These are phyloP conservation scores for Alternaria arbusti DNA, from an alignment of 2,329 filamentous ascomycete genomes.

Conservation along the genomic window DNA sequence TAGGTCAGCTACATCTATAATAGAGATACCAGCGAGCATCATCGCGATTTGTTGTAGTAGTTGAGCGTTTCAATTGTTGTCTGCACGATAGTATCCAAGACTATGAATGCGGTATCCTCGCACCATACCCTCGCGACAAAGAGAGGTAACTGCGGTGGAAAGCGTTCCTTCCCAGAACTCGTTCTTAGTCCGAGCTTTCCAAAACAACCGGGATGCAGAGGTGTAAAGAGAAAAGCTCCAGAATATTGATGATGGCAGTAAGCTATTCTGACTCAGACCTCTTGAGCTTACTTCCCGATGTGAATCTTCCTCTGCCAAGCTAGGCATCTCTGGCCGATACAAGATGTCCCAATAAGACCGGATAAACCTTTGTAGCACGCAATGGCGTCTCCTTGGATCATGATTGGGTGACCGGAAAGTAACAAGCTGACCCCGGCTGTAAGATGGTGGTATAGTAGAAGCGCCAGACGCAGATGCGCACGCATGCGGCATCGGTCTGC, in stretches of 20 bases:
- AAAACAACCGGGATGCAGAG: too few relatives aligned
- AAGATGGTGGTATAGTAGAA: not conserved
- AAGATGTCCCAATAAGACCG: not conserved
- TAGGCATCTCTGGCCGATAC: not conserved
- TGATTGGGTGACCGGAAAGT: not conserved
- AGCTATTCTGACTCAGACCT: too few relatives aligned
- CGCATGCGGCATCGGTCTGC: not conserved
- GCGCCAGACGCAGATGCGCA: not conserved
- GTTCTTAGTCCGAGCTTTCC: too few relatives aligned
- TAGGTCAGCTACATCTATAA: fast-evolving
- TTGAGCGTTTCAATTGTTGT: fast-evolving
- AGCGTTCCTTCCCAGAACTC: not conserved
- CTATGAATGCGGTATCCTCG: not conserved
- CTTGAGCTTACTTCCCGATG: not conserved
- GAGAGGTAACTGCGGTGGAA: not conserved
- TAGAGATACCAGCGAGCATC: fast-evolving
- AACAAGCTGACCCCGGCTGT: not conserved
- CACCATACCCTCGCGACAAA: fast-evolving
- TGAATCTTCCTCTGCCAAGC: not conserved
- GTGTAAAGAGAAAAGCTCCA: fast-evolving
- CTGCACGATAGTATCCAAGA: not conserved
- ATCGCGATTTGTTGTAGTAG: not conserved
- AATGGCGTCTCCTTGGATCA: not conserved
- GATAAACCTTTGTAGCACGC: not conserved
- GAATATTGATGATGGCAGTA: not conserved